A percentile compares a stretch with the other conserved stretches of the same genome.
Conservation (phyloP, 1,139 yeast genomes). For the Kurtzmaniella quercitrusa region DNA sequence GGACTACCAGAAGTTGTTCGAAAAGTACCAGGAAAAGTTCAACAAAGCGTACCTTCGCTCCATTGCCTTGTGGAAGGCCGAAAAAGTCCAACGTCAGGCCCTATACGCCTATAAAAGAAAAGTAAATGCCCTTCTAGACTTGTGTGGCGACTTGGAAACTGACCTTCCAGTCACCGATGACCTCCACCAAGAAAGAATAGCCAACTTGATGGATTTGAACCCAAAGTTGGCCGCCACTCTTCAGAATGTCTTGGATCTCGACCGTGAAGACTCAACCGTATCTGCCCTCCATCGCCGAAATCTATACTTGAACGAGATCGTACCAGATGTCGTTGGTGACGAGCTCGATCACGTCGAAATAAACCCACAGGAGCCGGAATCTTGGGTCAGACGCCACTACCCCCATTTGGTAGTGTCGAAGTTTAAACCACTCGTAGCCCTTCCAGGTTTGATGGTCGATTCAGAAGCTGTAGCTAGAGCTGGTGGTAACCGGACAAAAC, state of each 20-base stretch:
- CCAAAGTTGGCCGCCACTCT: conserved; percentile 19
- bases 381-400: conserved; percentile 37
- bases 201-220: conserved; percentile 18
- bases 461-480: neutral
- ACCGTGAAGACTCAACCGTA: conserved; percentile 7
- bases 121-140: conserved; percentile 33
- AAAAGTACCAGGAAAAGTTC: conserved; percentile 24
- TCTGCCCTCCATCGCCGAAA: conserved; percentile 10
- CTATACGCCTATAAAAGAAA: conserved; percentile 33
- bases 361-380: conserved; percentile 38
- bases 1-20: conserved; percentile 22
- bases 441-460: conserved; percentile 3
- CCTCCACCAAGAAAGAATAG: conserved; percentile 15
- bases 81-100: conserved; percentile 32
- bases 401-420: conserved; percentile 32
- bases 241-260: conserved; percentile 3
- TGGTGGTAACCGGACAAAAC: neutral
- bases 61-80: conserved; percentile 24
- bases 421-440: conserved; percentile 22
- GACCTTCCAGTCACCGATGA: conserved; percentile 9
- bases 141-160: conserved; percentile 13
- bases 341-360: conserved; percentile 30
- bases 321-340: conserved; percentile 38
- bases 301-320: conserved; percentile 23
- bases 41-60: conserved; percentile 20